phyloP scores from a whole-genome alignment of 176 grass and related monocot genomes.

The Ensete glaucum region DNA sequence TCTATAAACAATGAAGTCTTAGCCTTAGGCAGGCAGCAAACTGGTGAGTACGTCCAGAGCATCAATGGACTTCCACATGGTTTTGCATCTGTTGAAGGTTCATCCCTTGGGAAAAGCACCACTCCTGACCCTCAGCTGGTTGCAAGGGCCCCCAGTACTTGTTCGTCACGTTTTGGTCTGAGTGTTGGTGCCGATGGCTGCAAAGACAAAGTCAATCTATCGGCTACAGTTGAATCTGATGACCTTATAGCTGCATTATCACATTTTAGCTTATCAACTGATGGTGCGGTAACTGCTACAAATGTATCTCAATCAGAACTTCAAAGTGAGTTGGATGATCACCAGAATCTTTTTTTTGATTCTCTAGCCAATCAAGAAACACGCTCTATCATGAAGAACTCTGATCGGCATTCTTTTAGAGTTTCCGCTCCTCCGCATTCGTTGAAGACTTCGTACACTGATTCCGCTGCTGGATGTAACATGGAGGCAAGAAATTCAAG shows the following conservation, averaged over 20 bases:
- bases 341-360: slow-evolving; percentile 40
- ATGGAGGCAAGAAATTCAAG: slow-evolving; percentile 38
- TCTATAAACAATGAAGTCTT: slow-evolving; percentile 33
- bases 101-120: slow-evolving; percentile 58
- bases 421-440: slow-evolving; percentile 32
- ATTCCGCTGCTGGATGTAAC: slow-evolving; percentile 30
- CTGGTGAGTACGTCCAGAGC: slow-evolving; percentile 27
- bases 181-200: slow-evolving; percentile 44
- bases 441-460: slow-evolving; percentile 47
- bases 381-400: slow-evolving; percentile 35
- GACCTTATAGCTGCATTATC: slow-evolving; percentile 82
- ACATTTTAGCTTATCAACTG: slow-evolving; percentile 53
- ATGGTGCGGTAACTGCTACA: slow-evolving; percentile 26
- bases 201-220: slow-evolving; percentile 35
- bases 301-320: slow-evolving; percentile 30
- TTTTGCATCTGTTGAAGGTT: slow-evolving; percentile 49
- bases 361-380: slow-evolving; percentile 32
- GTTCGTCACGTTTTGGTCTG: slow-evolving; percentile 57
- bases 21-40: slow-evolving; percentile 22
- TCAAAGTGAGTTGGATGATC: slow-evolving; percentile 45
- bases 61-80: slow-evolving; percentile 41
- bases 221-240: slow-evolving; percentile 50
- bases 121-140: slow-evolving; percentile 65
- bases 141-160: slow-evolving; percentile 64
- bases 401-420: slow-evolving; percentile 42